phyloP scores from a whole-genome alignment of 1,284 basidiomycete genomes.

The Moesziomyces antarcticus region DNA sequence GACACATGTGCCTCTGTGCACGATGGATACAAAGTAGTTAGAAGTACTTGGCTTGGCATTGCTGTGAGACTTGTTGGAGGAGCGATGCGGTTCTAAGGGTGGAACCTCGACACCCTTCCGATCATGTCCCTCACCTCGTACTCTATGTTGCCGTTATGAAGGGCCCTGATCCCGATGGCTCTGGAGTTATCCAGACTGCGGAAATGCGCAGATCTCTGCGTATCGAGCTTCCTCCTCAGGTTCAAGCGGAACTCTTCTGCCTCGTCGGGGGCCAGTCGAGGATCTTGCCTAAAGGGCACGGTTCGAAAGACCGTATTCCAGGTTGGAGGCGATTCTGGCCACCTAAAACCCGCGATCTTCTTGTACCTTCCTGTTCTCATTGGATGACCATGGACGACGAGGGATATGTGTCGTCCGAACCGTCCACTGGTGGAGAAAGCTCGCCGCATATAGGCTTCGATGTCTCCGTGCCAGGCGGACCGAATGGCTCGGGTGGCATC shows the following conservation, averaged over 20 bases:
- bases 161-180: not conserved
- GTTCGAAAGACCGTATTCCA: not conserved
- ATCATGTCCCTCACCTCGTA: not conserved
- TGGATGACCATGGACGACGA: not conserved
- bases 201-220: not conserved
- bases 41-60: too few relatives aligned
- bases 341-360: too few relatives aligned
- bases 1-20: too few relatives aligned
- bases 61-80: too few relatives aligned
- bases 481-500: not conserved
- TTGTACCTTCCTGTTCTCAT: not conserved
- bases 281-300: not conserved
- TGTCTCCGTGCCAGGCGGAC: not conserved
- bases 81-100: not conserved
- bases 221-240: not conserved
- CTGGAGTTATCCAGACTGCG: not conserved
- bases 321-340: too few relatives aligned
- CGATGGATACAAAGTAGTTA: too few relatives aligned
- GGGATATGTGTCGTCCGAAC: not conserved
- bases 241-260: not conserved
- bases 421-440: not conserved
- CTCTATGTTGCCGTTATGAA: not conserved
- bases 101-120: too few relatives aligned
- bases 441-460: not conserved
- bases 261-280: not conserved